Base-by-base conservation (phyloP, 164 flowering plant genomes). In the Paratinospora sagittata region DNA sequence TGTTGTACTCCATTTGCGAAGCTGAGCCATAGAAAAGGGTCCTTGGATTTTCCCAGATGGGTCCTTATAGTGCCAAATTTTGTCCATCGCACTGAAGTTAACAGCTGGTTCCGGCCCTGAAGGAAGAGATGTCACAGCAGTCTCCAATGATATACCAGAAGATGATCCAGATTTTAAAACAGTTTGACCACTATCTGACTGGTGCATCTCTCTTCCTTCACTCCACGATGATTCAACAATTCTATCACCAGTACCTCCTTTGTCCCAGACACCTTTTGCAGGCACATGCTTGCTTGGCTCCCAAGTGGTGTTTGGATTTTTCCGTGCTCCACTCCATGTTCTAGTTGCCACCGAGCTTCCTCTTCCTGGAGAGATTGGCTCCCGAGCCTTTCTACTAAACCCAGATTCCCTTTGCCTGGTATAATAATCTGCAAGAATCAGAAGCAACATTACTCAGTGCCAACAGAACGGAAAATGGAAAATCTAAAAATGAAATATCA, bases 41-140 rank as follows among this genome's bases (percentile, higher is more conserved):
- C 99, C 99, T 77, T 95, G 99, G 16, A 88, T 78, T 84, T 88
- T 92, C 52, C 89, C 90, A 58, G 90, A 70, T 70, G 99, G 97
- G 69, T 95, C 99, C 84, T 82, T 65, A 73, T 95, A 95, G 78
- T 88, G 86, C 99, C 99, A 95, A 10, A 88, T 77, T 73, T 95
- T 92, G 52, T 91, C 97, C 8, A 89, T 72, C 67, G 90, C 97
- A 70, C 77, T 85, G 64, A 86, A 74, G 75, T 75, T 79, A 27
- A 76, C 73, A n/a, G 84, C 24, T 27, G 66, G 78, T 5, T 70
- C 72, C 10, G 39, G 52, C 21, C 63, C 78, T 17, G 80, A 27
- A 67, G 86, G 45, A 21, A 27, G 63, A 73, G 87, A 67, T 55
- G 77, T 63, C 14, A 78, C 71, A 33, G 83, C 74, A 75, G 60